Evolutionary conservation across 768 basidiomycete genomes (phyloP), one percentile per base, ranked within the genome.

Genomic region (Neoboletus subvelutipes): DNA sequence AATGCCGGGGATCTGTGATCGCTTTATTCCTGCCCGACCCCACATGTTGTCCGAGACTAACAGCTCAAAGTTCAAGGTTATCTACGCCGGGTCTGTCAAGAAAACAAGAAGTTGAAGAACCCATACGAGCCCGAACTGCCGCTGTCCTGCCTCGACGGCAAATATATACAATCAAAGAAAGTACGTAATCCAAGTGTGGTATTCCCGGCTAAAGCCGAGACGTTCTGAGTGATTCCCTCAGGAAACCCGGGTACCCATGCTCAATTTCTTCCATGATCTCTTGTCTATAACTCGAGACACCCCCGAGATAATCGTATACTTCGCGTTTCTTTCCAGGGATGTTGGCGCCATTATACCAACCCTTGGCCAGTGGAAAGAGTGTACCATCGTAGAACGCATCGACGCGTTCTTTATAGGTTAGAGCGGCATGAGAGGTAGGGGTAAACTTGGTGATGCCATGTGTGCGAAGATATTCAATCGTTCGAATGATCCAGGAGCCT

Each of bases 261-360:
- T 54, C 56, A 1, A 62, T 52, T 26, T 64, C 63, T 15, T 57
- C 51, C 50, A 7, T 33, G 18, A 64, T 64, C 51, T 64, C 63
- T n/a, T 18, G 29, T 9, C 17, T 47, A 20, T 64, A 64, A 26
- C 0, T 2, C 2, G 20, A 5, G 6, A 56, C 26, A 10, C 59
- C 60, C 5, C 28, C 59, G 5, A 24, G 0, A 13, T 61, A 62
- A 26, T 53, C 53, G n/a, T 50, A 50, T 15, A 54, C 17, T 46
- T 56, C 54, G 2, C 28, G 37, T 33, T 28, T 52, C 59, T 62
- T 61, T n/a, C 50, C 60, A 1, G 60, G 50, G 2, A 60, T 49
- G 22, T 61, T 61, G 24, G 20, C 33, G 0, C 60, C 49, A 10
- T 42, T 31, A 10, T 53, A 43, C 62, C 47, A 57, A 41, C 58